phyloP scores from a whole-genome alignment of 257 asterid species.

The Verbascum thapsus region DNA sequence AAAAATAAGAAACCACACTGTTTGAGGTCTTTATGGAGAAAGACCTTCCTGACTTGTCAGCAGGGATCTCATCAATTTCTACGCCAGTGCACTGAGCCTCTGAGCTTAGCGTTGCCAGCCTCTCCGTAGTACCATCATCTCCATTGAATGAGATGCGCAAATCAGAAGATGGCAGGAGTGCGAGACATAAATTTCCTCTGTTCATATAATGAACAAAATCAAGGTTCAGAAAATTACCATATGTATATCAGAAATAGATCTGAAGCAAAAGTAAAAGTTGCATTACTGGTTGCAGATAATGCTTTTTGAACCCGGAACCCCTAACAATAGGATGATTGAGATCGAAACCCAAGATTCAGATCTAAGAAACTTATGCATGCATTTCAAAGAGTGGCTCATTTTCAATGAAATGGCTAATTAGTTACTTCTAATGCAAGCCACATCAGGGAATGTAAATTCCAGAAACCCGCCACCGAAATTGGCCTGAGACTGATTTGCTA shows the following conservation, averaged over 20 bases:
- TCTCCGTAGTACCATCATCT: constrained; percentile 79
- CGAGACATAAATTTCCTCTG: constrained; percentile 82
- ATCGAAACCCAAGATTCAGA: neutral
- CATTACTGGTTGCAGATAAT: neutral
- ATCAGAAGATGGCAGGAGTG: constrained; percentile 81
- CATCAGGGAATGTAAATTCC: constrained; percentile 1
- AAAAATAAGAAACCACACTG: constrained; percentile 54
- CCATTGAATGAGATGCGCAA: constrained; percentile 82
- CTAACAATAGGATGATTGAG: constrained; percentile 10
- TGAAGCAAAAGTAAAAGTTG: neutral
- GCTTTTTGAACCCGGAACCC: constrained; percentile 13
- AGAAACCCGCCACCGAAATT: constrained; percentile 1
- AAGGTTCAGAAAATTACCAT: constrained; percentile 8
- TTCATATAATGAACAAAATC: constrained; percentile 23
- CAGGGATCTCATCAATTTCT: constrained; percentile 60
- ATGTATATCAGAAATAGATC: constrained; percentile 20
- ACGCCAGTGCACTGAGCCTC: constrained; percentile 42
- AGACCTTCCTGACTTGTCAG: constrained; percentile 87
- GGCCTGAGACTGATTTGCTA: neutral
- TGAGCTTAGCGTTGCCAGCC: constrained; percentile 55
- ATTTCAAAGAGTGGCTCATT: neutral
- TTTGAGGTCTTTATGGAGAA: constrained; percentile 55
- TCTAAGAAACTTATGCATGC: constrained; percentile 10
- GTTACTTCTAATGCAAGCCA: neutral
- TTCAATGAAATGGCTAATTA: neutral